A percentile compares a stretch with the other conserved stretches of the same genome.
Conservation (phyloP, 2,329 filamentous ascomycete genomes). For the Ophiocordyceps polyrhachis-furcata region DNA sequence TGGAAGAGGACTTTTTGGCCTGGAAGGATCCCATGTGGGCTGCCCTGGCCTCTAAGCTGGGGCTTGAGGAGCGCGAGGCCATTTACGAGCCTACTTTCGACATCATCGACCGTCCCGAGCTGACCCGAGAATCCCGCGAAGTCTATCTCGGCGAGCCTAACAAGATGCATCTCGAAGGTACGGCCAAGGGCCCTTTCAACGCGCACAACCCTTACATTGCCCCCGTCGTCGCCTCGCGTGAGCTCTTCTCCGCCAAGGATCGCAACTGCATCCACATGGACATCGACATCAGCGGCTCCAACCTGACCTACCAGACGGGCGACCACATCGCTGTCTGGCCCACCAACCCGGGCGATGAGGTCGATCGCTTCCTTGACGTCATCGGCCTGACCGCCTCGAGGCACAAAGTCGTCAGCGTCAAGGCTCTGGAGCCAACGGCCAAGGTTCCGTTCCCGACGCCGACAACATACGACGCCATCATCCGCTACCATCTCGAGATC, state of each 20-base stretch:
- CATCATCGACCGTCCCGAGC: slow-evolving; percentile 55
- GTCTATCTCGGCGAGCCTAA: slow-evolving; percentile 95
- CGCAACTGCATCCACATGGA: slow-evolving; percentile 96
- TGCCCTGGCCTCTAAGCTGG: slow-evolving; percentile 65
- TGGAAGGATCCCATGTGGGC: slow-evolving; percentile 99
- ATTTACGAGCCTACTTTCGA: slow-evolving; percentile 88
- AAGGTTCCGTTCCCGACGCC: slow-evolving; percentile 96
- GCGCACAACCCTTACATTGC: slow-evolving; percentile 95
- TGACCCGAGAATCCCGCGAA: slow-evolving; percentile 55
- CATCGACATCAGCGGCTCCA: slow-evolving; percentile 75
- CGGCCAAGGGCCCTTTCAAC: slow-evolving; percentile 76
- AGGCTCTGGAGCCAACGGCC: slow-evolving; percentile 81
- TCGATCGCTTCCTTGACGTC: slow-evolving; percentile 71
- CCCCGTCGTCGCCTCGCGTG: slow-evolving; percentile 74
- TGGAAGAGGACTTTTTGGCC: slow-evolving; percentile 97
- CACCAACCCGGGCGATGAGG: slow-evolving; percentile 80
- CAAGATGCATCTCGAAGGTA: slow-evolving; percentile 81
- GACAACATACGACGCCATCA: slow-evolving; percentile 84
- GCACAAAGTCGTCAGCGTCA: slow-evolving; percentile 68
- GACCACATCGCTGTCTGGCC: slow-evolving; percentile 98
- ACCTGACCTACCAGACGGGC: slow-evolving; percentile 84
- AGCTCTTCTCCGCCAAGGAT: slow-evolving; percentile 76
- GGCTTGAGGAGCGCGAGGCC: slow-evolving; percentile 83
- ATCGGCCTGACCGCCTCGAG: slow-evolving; percentile 61
- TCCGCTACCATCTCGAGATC: slow-evolving; percentile 94